Evolutionary conservation across 371 early-diverging fungal species (phyloP).

Genomic region (Mortierella sp.): DNA sequence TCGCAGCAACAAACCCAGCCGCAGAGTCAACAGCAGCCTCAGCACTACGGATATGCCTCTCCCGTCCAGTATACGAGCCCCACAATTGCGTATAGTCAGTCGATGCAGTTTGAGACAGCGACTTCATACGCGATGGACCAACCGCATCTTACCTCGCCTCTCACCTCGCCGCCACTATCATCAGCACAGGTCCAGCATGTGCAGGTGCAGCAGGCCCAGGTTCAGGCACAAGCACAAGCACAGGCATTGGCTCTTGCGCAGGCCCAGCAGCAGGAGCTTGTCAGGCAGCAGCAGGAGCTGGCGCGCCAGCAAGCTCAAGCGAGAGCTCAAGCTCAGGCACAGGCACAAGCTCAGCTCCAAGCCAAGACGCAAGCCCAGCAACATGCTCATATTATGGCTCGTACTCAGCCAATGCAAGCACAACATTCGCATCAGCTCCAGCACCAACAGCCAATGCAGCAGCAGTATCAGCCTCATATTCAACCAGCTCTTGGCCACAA

Average conservation of each 20-base stretch:
- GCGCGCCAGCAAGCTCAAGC: constrained; percentile 20
- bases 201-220: constrained; percentile 32
- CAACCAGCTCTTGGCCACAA: constrained; percentile 26
- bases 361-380: constrained; percentile 17
- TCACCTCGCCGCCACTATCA: constrained; percentile 40
- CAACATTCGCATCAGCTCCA: constrained; percentile 15
- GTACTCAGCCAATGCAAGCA: constrained; percentile 45
- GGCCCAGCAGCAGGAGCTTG: constrained; percentile 6
- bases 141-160: constrained; percentile 27
- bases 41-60: constrained; percentile 32
- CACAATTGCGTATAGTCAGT: constrained; percentile 40
- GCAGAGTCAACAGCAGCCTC: too few species aligned
- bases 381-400: constrained; percentile 34
- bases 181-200: constrained; percentile 37
- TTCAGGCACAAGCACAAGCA: constrained; percentile 38
- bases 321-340: constrained; percentile 13
- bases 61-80: constrained; percentile 48
- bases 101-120: constrained; percentile 35
- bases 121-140: constrained; percentile 36
- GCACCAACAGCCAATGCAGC: constrained; percentile 17
- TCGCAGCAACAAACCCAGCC: too few species aligned
- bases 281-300: constrained; percentile 18
- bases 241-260: constrained; percentile 22
- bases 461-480: constrained; percentile 18
- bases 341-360: constrained; percentile 12